Percentiles rank a stretch among this genome's conserved stretches.
Conservation (phyloP, 345 rosid genomes). For the Psidium friedrichsthalianum region DNA sequence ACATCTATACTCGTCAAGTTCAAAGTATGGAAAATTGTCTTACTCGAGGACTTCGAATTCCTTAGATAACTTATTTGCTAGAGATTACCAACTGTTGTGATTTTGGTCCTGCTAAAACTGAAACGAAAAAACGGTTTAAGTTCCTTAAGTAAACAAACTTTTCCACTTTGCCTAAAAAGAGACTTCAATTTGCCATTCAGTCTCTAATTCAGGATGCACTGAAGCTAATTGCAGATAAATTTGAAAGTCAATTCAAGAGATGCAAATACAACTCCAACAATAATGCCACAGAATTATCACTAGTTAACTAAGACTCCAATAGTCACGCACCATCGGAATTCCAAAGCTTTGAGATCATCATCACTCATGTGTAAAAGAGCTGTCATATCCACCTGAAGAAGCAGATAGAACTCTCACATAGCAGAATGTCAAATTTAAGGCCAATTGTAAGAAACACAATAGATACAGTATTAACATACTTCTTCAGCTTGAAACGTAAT, state of each 20-base stretch:
- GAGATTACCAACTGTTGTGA: neutral
- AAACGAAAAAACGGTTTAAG: neutral
- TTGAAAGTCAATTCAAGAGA: neutral
- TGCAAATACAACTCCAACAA: neutral
- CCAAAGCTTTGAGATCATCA: constrained; percentile 89
- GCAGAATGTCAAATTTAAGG: neutral
- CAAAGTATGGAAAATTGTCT: neutral
- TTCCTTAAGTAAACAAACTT: neutral
- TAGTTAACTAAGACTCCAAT: neutral
- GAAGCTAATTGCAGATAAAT: neutral
- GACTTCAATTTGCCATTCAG: too few species aligned
- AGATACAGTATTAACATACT: constrained; percentile 26
- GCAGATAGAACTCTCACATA: neutral
- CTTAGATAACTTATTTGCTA: neutral
- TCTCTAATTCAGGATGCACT: neutral
- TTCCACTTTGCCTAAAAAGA: neutral
- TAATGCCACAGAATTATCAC: neutral
- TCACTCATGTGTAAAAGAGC: constrained; percentile 97
- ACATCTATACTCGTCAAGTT: neutral
- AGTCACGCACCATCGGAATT: constrained; percentile 73
- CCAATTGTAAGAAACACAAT: neutral
- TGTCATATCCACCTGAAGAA: constrained; percentile 85
- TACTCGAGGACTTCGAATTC: neutral
- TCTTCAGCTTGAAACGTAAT: constrained; percentile 95
- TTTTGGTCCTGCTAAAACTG: neutral